These are phyloP conservation scores for Paramecium biaurelia DNA, from an alignment of 73 alveolate genomes.

Conservation along the genomic window DNA sequence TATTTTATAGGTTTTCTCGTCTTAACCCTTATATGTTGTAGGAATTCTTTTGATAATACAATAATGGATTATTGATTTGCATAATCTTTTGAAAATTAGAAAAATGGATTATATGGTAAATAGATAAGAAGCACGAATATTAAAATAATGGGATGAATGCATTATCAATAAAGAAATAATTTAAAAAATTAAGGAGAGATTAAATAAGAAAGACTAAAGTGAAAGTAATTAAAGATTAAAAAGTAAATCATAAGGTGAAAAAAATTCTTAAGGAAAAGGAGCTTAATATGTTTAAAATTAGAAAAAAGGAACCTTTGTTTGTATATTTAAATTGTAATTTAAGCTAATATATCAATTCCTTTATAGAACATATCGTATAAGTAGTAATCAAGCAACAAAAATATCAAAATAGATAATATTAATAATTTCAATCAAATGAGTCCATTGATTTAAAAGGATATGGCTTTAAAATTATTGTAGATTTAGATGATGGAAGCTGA, in stretches of 20 bases:
- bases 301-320: neutral
- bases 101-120: neutral
- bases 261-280: neutral
- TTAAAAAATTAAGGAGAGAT: neutral
- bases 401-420: neutral
- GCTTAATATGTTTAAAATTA: neutral
- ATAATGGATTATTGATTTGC: neutral
- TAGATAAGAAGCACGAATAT: neutral
- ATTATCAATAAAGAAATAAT: neutral
- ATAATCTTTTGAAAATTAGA: neutral
- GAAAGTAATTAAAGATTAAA: neutral
- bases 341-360: neutral
- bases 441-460: neutral
- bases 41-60: neutral
- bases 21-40: neutral
- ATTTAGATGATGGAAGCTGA: neutral
- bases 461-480: neutral
- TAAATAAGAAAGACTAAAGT: neutral
- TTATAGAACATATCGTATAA: neutral
- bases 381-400: neutral
- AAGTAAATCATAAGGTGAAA: neutral
- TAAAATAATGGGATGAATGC: conserved; percentile 42
- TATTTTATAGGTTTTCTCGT: neutral
- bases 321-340: neutral
- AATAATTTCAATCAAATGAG: neutral